Evolutionary conservation across 495 filamentous ascomycete species (phyloP).

Genomic region (Barbatosphaeria neglecta): DNA sequence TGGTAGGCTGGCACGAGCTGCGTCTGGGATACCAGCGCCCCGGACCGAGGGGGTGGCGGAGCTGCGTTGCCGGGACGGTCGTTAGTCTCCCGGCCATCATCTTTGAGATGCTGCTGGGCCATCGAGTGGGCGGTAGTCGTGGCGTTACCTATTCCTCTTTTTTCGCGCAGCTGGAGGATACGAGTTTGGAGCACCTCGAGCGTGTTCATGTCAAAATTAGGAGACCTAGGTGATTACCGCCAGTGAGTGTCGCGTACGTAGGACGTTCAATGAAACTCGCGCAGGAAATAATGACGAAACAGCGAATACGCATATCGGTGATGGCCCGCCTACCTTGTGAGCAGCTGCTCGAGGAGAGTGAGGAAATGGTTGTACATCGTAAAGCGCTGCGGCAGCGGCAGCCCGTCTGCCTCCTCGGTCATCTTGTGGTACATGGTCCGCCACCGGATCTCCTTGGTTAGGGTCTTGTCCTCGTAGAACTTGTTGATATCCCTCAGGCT

Average conservation of each 20-base stretch:
- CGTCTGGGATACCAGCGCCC: constrained; percentile 15
- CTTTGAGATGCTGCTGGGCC: not conserved
- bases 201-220: constrained; percentile 38
- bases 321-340: constrained; percentile 34
- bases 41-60: constrained; percentile 12
- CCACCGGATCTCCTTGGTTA: constrained; percentile 36
- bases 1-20: constrained; percentile 13
- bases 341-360: constrained; percentile 31
- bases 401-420: constrained; percentile 33
- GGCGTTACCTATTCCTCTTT: constrained; percentile 30
- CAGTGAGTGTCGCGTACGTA: constrained; percentile 1
- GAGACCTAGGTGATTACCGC: constrained; percentile 24
- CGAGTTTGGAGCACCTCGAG: constrained; percentile 34
- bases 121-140: not conserved
- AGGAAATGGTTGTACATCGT: constrained; percentile 42
- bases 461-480: constrained; percentile 35
- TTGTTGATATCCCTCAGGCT: constrained; percentile 39
- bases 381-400: constrained; percentile 38
- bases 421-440: constrained; percentile 42
- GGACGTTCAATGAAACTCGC: constrained; percentile 1
- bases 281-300: not conserved
- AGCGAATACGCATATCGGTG: not conserved
- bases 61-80: constrained; percentile 9
- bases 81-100: not conserved
- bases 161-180: constrained; percentile 33